These are phyloP conservation scores for Euphorbia schlechtendalii DNA, from an alignment of 441 rosid species.

Conservation along the genomic window DNA sequence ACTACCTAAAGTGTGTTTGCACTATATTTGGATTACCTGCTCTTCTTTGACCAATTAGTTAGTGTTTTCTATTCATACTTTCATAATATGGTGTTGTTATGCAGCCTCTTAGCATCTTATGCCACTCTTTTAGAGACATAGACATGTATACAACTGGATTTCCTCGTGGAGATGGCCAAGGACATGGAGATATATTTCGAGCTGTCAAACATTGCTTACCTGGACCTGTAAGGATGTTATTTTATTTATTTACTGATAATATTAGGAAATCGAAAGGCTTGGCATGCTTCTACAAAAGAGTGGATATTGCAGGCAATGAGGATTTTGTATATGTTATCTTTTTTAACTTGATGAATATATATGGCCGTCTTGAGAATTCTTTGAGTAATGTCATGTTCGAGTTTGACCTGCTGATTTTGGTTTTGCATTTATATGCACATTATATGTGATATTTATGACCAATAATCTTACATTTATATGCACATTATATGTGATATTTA, in stretches of 20 bases:
- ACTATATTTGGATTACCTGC: background rate
- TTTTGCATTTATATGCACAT: background rate
- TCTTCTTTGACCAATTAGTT: background rate
- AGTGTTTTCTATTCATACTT: background rate
- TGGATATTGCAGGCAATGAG: slow-evolving; percentile 6
- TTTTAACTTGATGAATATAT: slow-evolving; percentile 11
- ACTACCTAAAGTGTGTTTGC: background rate
- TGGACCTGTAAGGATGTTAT: slow-evolving; percentile 72
- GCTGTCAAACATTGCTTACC: slow-evolving; percentile 90
- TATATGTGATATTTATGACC: background rate
- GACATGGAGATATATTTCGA: slow-evolving; percentile 81
- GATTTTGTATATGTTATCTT: slow-evolving; percentile 13
- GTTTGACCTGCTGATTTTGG: background rate
- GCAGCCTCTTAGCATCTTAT: slow-evolving; percentile 96
- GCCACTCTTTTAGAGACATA: slow-evolving; percentile 73
- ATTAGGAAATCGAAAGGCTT: slow-evolving; percentile 6
- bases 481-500: background rate
- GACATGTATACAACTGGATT: slow-evolving; percentile 77
- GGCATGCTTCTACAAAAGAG: slow-evolving; percentile 4
- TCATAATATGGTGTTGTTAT: slow-evolving; percentile 18
- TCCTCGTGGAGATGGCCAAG: slow-evolving; percentile 79
- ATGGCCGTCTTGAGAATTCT: slow-evolving; percentile 5
- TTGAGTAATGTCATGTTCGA: background rate
- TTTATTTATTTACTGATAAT: slow-evolving; percentile 14
- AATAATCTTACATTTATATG: background rate